Conservation (phyloP, 495 filamentous ascomycete genomes). For the Trichoderma reesei region DNA sequence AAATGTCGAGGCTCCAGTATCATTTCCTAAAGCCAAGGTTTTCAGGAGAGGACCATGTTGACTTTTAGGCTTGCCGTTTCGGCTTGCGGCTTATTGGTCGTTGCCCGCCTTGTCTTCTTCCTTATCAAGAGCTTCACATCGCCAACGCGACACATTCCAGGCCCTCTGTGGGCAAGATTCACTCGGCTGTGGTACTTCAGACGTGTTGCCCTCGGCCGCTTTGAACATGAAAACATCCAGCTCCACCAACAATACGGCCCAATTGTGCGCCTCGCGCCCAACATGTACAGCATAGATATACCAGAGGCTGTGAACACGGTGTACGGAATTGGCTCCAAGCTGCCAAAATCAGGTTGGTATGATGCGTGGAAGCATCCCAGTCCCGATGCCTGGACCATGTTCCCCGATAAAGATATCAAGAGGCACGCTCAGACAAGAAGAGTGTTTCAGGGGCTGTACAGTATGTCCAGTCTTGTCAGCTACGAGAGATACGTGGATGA, state of each 20-base stretch:
- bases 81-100: background rate
- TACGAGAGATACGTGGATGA: conserved; percentile 49
- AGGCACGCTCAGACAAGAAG: conserved; percentile 21
- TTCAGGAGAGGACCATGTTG: background rate
- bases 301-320: conserved; percentile 18
- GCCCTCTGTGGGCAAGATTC: conserved; percentile 17
- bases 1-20: no score
- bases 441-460: conserved; percentile 37
- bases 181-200: conserved; percentile 16
- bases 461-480: conserved; percentile 42
- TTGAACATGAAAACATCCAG: conserved; percentile 15
- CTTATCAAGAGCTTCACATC: background rate
- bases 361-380: conserved; percentile 20
- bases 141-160: conserved; percentile 9
- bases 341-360: conserved; percentile 27
- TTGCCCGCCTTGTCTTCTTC: background rate
- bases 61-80: background rate
- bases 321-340: conserved; percentile 17
- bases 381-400: conserved; percentile 18
- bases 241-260: conserved; percentile 24
- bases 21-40: background rate
- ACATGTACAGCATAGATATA: conserved; percentile 26
- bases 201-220: conserved; percentile 12
- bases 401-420: conserved; percentile 21
- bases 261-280: conserved; percentile 28